Base-by-base conservation (phyloP, 2,329 filamentous ascomycete genomes). In the Rutstroemia sp. region DNA sequence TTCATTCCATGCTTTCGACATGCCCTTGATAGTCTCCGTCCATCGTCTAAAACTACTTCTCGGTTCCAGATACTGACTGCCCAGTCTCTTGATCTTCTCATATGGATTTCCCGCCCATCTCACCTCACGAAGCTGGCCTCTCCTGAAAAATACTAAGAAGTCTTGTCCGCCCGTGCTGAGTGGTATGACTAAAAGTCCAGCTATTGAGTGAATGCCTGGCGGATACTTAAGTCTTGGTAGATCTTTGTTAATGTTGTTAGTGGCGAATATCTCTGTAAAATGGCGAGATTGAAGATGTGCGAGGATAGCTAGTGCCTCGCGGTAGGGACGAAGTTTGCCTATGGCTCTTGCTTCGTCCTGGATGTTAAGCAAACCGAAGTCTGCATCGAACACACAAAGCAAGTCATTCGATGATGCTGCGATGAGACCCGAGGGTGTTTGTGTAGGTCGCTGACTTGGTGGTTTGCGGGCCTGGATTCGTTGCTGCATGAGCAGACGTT, bases 111-210 rank as follows among this genome's bases (percentile, higher is more conserved):
- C 91, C 1, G 88, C 90, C 90, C 86, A 62, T 69, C 86, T 92
- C 19, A 88, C 89, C 71, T 90, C 86, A 65, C 80, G 86, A 27
- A 83, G 68, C 64, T 92, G 88, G 0, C 86, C 84, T 63, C 79
- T 86, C n/a, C 91, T 82, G 73, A 95, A 95, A 67, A 96, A 95
- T 0, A 91, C 88, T 47, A 96, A 95, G 65, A 96, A 96, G 64
- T 96, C 91, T 34, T 76, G 77, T 0, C 91, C 91, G 2, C 82
- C 81, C 0, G 82, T 76, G 16, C 88, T 92, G 2, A 96, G 73
- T 0, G 91, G 91, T 0, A 96, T 89, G 54, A 95, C 84, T 0
- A 96, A 74, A 48, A 95, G 71, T 0, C 91, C 91, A 0, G 89
- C 88, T 56, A 96, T 81, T n/a, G 84, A 74, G 57, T 83, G 78